Evolutionary conservation across 73 alveolate genomes (phyloP).

Genomic region (Blepharisma japonicum): DNA sequence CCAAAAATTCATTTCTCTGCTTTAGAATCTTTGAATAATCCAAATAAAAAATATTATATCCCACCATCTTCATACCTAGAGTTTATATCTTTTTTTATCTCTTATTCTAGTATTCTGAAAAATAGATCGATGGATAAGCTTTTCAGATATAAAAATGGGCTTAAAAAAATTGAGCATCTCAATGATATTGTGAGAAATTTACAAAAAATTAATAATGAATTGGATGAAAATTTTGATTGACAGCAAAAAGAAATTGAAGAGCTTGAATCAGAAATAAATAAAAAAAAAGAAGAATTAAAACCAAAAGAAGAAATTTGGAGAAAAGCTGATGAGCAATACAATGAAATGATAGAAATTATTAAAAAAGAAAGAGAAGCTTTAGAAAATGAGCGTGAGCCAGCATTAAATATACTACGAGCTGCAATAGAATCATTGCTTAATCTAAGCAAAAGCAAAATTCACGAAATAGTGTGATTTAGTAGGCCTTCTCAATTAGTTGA

Average conservation of each 20-base stretch:
- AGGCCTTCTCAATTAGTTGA: conserved; percentile 79
- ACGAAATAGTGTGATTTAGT: conserved; percentile 66
- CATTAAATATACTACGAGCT: conserved; percentile 80
- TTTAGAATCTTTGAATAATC: conserved; percentile 65
- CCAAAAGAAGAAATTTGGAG: conserved; percentile 54
- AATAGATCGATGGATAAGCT: not conserved
- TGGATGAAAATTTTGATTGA: conserved; percentile 82
- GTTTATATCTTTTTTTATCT: conserved; percentile 54
- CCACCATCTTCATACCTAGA: conserved; percentile 92
- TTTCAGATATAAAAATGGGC: conserved; percentile 46
- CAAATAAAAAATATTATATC: conserved; percentile 78
- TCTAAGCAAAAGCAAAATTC: conserved; percentile 58
- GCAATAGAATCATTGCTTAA: conserved; percentile 83
- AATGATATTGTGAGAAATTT: conserved; percentile 72
- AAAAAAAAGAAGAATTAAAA: conserved; percentile 72
- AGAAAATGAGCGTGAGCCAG: conserved; percentile 87
- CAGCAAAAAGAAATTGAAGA: conserved; percentile 67
- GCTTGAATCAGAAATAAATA: conserved; percentile 44
- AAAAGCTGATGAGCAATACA: conserved; percentile 76
- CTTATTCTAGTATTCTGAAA: not conserved
- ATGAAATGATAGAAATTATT: conserved; percentile 62
- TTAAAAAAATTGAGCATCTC: conserved; percentile 71
- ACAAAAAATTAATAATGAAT: conserved; percentile 69
- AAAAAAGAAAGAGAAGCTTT: conserved; percentile 86
- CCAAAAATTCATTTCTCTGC: conserved; percentile 50